Percentiles rank a stretch among this genome's conserved stretches.
These are phyloP conservation scores for Agastache rugosa DNA, from an alignment of 257 asterid genomes.

Conservation along the genomic window DNA sequence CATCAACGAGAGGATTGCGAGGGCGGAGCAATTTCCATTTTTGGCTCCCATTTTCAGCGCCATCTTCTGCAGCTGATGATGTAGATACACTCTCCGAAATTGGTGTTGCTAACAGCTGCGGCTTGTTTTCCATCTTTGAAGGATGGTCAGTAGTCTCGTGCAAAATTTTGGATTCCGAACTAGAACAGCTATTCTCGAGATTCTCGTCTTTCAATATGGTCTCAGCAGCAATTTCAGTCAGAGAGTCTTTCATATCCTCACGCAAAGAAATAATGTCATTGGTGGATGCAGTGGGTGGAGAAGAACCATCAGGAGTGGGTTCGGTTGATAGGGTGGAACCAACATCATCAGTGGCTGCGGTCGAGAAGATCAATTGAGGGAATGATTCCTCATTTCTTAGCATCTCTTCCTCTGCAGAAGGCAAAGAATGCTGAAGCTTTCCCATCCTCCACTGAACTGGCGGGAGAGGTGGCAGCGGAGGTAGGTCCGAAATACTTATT, in stretches of 20 bases:
- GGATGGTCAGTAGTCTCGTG: constrained; percentile 36
- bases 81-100: constrained; percentile 42
- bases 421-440: constrained; percentile 54
- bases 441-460: constrained; percentile 95
- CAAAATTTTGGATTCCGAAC: constrained; percentile 39
- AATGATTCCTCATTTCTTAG: constrained; percentile 28
- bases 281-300: constrained; percentile 41
- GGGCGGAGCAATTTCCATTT: constrained; percentile 62
- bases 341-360: constrained; percentile 30
- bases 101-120: constrained; percentile 36
- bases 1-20: constrained; percentile 72
- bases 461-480: constrained; percentile 97
- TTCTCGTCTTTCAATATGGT: constrained; percentile 40
- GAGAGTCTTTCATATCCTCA: constrained; percentile 43
- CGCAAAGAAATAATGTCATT: constrained; percentile 28
- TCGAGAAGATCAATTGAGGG: constrained; percentile 23
- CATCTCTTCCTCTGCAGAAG: constrained; percentile 45
- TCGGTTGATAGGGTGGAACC: constrained; percentile 34
- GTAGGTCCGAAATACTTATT: constrained; percentile 59
- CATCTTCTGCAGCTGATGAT: constrained; percentile 55
- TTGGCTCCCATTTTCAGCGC: constrained; percentile 45
- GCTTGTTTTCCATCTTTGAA: constrained; percentile 38
- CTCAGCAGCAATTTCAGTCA: constrained; percentile 39
- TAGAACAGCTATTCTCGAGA: constrained; percentile 38
- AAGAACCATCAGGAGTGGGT: constrained; percentile 34